These are phyloP conservation scores for Centaurea solstitialis DNA, from an alignment of 129 eudicot genomes.

Conservation along the genomic window DNA sequence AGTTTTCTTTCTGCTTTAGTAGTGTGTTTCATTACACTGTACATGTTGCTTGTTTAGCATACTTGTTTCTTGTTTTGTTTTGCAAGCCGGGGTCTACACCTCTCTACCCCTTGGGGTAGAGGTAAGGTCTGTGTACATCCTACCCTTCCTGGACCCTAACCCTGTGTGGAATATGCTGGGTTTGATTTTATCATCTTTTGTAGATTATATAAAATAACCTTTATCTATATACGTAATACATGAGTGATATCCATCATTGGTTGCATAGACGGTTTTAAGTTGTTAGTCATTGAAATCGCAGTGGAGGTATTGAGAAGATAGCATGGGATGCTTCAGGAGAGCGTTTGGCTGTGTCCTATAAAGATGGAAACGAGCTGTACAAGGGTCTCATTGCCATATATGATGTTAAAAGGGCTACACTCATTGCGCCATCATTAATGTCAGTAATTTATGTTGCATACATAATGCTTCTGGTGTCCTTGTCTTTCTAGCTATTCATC, in stretches of 20 bases:
- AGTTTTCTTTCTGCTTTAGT: too few species aligned
- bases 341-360: constrained; percentile 85
- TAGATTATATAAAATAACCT: not conserved
- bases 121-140: too few species aligned
- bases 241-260: not conserved
- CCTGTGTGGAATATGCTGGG: not conserved
- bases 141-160: too few species aligned
- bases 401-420: constrained; percentile 81
- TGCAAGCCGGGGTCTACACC: too few species aligned
- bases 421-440: constrained; percentile 79
- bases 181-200: not conserved
- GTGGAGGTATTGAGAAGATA: constrained; percentile 83
- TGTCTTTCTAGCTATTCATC: not conserved
- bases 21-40: not conserved
- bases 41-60: too few species aligned
- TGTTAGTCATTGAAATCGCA: constrained; percentile 31
- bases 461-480: constrained; percentile 2
- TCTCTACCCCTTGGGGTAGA: too few species aligned
- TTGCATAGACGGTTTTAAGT: not conserved
- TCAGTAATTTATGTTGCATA: constrained; percentile 35
- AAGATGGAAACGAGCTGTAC: constrained; percentile 85
- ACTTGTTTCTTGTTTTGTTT: too few species aligned
- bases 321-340: constrained; percentile 99
- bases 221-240: not conserved
- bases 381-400: constrained; percentile 84